Base-by-base conservation (phyloP, 768 basidiomycete genomes). In the Pholiota molesta region DNA sequence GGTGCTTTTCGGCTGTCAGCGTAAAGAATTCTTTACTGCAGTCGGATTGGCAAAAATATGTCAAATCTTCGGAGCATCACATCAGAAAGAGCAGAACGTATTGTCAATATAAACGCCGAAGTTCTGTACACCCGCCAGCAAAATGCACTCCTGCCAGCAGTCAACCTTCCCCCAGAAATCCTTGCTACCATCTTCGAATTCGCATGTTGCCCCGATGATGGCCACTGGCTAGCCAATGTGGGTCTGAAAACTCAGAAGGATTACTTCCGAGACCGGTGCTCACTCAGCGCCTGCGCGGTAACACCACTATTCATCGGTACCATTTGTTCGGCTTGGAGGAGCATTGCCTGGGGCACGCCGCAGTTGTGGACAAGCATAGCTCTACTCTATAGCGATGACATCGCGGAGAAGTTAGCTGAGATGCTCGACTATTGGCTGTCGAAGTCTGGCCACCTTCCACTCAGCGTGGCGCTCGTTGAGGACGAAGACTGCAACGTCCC, bases 311-410 rank as follows among this genome's bases (percentile, higher is more conserved):
- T 70, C 29, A 52, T 70, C 1, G 64, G 66, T n/a, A 52, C 55
- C 2, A 59, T 70, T 4, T 70, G 69, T 52, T 62, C 55, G n/a
- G 61, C 62, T n/a, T 70, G 69, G 69, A 47, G 67, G 5, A 49
- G 59, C 11, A 55, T 68, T 21, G 59, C 64, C n/a, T 60, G 53
- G 56, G 39, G 55, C 17, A 54, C 66, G 3, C 57, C 69, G 8
- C 65, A 66, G 51, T 57, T 70, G 10, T 70, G 69, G 69, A 63
- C 45, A 14, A 64, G 45, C 9, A 16, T 70, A 17, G 60, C 28
- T 3, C 14, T 70, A 26, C 53, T 42, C 42, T 44, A 67, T n/a
- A 42, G 57, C 49, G 61, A 63, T 33, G 35, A 33, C 16, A 51
- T 58, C 33, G 56, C 69, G 26, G 59, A 61, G 5, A 47, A 55